These are phyloP conservation scores for Pseudogymnoascus sp. DNA, from an alignment of 2,329 filamentous ascomycete genomes.

Conservation along the genomic window DNA sequence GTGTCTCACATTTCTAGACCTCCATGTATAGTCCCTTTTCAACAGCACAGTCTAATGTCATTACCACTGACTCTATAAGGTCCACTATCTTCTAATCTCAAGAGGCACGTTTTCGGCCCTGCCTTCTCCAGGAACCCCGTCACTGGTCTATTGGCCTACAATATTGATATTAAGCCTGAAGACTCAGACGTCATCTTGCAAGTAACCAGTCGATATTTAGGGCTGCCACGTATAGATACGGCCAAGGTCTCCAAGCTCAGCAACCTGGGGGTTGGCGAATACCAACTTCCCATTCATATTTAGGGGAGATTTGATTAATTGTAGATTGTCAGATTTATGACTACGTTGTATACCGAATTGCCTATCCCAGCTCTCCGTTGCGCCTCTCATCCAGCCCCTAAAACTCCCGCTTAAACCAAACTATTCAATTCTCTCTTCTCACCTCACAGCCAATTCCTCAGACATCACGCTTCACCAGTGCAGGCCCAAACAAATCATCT, in stretches of 20 bases:
- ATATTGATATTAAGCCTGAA: too few relatives aligned
- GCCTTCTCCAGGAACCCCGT: too few relatives aligned
- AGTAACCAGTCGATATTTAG: too few relatives aligned
- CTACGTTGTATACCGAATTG: background rate
- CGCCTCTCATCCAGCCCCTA: background rate
- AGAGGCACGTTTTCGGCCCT: too few relatives aligned
- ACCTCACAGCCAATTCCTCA: background rate
- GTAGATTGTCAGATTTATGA: background rate
- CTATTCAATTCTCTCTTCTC: background rate
- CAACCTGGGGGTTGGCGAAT: background rate
- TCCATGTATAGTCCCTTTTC: too few relatives aligned
- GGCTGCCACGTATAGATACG: too few relatives aligned
- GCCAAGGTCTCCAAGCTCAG: background rate
- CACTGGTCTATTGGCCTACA: too few relatives aligned
- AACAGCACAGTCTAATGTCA: too few relatives aligned
- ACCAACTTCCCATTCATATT: background rate
- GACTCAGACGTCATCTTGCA: too few relatives aligned
- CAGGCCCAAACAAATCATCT: constrained; percentile 29
- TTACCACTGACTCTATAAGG: too few relatives aligned
- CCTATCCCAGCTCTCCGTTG: background rate
- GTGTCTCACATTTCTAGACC: too few relatives aligned
- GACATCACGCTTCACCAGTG: constrained; percentile 15
- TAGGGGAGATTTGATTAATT: background rate
- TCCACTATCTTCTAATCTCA: too few relatives aligned
- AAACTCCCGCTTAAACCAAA: constrained; percentile 2